Base-by-base conservation (phyloP, 192 early-diverging fungal genomes). In the Chytriomyces confervae region DNA sequence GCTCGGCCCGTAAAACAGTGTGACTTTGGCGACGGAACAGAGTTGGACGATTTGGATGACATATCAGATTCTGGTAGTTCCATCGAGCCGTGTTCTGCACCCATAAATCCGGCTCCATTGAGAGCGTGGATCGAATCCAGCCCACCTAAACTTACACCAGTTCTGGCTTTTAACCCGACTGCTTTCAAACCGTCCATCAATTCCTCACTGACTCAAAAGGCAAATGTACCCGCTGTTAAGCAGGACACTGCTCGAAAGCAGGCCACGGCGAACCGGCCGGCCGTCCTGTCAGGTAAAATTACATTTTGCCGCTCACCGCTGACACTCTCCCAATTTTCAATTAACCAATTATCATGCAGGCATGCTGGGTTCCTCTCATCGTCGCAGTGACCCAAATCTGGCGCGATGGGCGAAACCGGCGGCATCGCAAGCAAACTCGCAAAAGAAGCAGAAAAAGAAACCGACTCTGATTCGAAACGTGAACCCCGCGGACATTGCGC, bases 401-500 rank as follows among this genome's bases (percentile, higher is more conserved):
- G 18, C 27, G 9, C 74, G 74, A 18, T 76, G 74, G 74, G 66
- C 62, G 9, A 76, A 50, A 16, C 18, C 57, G 7, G 20, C 3
- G 9, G 10, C 36, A 16, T 62, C 16, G 48, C 50, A 13, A 11
- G 67, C 47, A 20, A 16, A 46, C 74, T 47, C 7, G 1, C 50
- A 20, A 50, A 76, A 66, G 49, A 80, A 79, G 48, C 79, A 72
- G 50, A 65, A 69, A 60, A 77, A 82, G 66, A 84, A 86, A 48
- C 84, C 83, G 20, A 84, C 77, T 11, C 63, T 84, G 20, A 86
- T 88, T 47, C 66, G 77, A 29, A 84, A 88, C 48, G 72, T 83
- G 51, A 83, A 80, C 57, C 50, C 63, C n/a, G 11, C 53, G 1
- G 78, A 83, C 49, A 46, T 72, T 5, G 79, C 82, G 20, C 86